Evolutionary conservation across 176 grass and related monocot species (phyloP), one percentile per base, ranked within the genome.

Genomic region (Typha latifolia): DNA sequence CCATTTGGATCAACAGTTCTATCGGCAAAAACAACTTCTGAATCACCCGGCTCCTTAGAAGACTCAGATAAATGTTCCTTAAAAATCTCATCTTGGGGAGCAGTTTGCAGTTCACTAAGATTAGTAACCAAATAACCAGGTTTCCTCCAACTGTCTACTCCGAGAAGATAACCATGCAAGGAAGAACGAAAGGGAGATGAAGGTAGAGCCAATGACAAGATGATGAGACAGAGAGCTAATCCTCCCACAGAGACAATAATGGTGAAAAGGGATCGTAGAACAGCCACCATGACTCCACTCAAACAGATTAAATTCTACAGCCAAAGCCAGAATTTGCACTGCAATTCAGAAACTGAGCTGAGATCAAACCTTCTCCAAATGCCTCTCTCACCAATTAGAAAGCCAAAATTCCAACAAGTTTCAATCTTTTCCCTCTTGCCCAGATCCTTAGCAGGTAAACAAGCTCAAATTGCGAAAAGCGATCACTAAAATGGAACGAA

Each of bases 181-280:
- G 82, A 72, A 7, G 80, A 72, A 63, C 49, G 67, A 15, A 80
- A 64, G 16, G 78, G 72, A 49, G 76, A 78, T 67, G 81, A 84
- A 51, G 82, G 78, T 13, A 72, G 29, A 12, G 82, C 77, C 4
- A 92, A 59, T 37, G 88, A 89, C 34, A 91, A 77, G 52, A 89
- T 65, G 13, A 80, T 69, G 34, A 96, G 80, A 71, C 62, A 77
- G 34, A 96, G 66, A 59, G 81, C 66, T 29, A 97, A 59, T 34
- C 29, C 77, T 51, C 82, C 29, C 67, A 84, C 83, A 9, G 62
- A 76, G n/a, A 73, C 22, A 62, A 82, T 48, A 72, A 86, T 31
- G 23, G 78, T 82, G 68, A 69, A 69, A 63, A 89, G 43, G 61
- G 82, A 86, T 49, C 85, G 77, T 11, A 68, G 77, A 70, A 81